Evolutionary conservation across 2,329 filamentous ascomycete genomes (phyloP), one percentile per base, ranked within the genome.

Genomic region (Juglanconis oblonga): DNA sequence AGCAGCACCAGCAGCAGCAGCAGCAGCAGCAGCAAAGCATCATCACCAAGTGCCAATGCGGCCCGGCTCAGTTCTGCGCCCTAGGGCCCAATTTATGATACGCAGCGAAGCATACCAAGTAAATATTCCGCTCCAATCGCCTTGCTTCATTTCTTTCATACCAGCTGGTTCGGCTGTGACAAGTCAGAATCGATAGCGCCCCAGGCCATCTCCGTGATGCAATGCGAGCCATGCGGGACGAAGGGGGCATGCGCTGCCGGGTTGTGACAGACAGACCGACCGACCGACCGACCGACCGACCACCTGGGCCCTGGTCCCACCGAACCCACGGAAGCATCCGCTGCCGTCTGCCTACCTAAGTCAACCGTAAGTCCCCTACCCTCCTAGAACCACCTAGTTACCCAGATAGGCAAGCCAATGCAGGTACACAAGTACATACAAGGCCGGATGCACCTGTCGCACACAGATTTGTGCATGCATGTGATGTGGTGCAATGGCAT

Each of bases 1-100:
- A 35, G 9, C 13, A 52, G 4, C 14, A 38, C 5, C 14, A 45
- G 44, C 11, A 11, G 35, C 11, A 38, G 6, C 35, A 38, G 11
- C 35, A 38, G 17, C 4, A 17, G 42, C 17, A 32, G 38, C 49
- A 52, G 31, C 13, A 52, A 32, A 52, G 40, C 42, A 32, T 31
- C 33, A 7, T 5, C 42, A 3, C 11, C 36, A n/a, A n/a, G 35
- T 50, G 14, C 36, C 44, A 13, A 6, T 3, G 14, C 31, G 24
- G 32, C 36, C 24, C 14, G 51, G 59, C 59, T 61, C 59, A 62
- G 54, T 29, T 54, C 59, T 62, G 59, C 59, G 55, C 59, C 59
- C 49, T 24, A 24, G 31, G 55, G 4, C 38, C 38, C 38, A 8
- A 38, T 38, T 38, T 38, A 42, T 42, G 38, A 42, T 42, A 14